Evolutionary conservation across 2,329 filamentous ascomycete species (phyloP), one percentile per base, ranked within the genome.

Genomic region (Claviceps sp.): DNA sequence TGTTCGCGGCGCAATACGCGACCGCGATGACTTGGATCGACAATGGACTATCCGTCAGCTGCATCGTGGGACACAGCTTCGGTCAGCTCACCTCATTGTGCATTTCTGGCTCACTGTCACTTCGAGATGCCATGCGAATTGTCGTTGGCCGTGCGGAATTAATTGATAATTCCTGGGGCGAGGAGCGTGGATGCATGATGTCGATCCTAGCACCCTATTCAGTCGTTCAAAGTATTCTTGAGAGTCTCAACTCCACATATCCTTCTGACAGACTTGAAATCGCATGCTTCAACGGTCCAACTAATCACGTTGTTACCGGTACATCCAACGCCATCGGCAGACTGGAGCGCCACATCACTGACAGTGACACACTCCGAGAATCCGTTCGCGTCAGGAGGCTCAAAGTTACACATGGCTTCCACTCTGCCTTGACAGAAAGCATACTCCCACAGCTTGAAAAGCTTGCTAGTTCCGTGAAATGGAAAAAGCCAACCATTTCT

Each of bases 331-430:
- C 64, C 1, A 66, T 74, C 5, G 61, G 69, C 4, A 47, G 44
- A 37, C 56, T 54, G 0, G 54, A 66, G 0, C 58, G 45, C 1
- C 26, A 47, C 44, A 37, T 47, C n/a, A 4, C n/a, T 6, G 44
- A 37, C 8, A 47, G 14, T 7, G 26, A 53, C n/a, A 45, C 41
- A 19, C 37, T 46, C 26, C 10, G 16, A 19, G 16, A 42, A 14
- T 67, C 39, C 65, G 59, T 48, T 51, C 44, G 44, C 26, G 26
- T 14, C 24, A 74, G 73, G 57, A 57, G 58, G 4, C 65, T 77
- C 0, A 63, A 69, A 13, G 70, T 73, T 1, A 71, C 72, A 0
- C 67, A 76, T 52, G 73, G 70, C 0, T 77, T 74, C 56, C 74
- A 77, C 56, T 76, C 68, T 0, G 47, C 51, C 0, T 60, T 76